Evolutionary conservation across 306 rosid genomes (phyloP).

Genomic region (Acmispon strigosus): DNA sequence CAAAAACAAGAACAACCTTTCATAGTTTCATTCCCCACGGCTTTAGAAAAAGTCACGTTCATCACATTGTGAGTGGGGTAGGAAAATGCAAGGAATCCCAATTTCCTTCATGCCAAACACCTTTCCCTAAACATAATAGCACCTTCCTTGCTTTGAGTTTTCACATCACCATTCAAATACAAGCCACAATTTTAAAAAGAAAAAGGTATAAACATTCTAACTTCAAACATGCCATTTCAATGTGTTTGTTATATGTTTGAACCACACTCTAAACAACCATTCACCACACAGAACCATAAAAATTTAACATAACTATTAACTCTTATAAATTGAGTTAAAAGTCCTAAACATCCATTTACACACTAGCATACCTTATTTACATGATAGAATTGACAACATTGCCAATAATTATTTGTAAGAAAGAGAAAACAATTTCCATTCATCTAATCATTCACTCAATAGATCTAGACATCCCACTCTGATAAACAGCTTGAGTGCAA

Average conservation of each 20-base stretch:
- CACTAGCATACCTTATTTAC: too few species aligned
- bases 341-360: too few species aligned
- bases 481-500: slow-evolving; percentile 5
- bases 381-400: not conserved
- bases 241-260: not conserved
- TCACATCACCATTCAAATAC: not conserved
- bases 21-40: not conserved
- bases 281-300: too few species aligned
- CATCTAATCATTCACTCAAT: slow-evolving; percentile 16
- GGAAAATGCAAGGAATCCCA: not conserved
- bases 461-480: not conserved
- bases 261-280: too few species aligned
- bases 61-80: slow-evolving; percentile 7
- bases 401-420: not conserved
- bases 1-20: not conserved
- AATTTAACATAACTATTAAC: too few species aligned
- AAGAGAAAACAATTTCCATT: not conserved
- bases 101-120: not conserved
- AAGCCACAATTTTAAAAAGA: not conserved
- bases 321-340: too few species aligned
- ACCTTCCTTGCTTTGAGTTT: not conserved
- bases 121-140: not conserved
- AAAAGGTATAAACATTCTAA: not conserved
- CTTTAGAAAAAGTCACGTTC: not conserved
- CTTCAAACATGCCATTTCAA: not conserved